phyloP scores from a whole-genome alignment of 2,329 filamentous ascomycete species.

The Lachnellula suecica region DNA sequence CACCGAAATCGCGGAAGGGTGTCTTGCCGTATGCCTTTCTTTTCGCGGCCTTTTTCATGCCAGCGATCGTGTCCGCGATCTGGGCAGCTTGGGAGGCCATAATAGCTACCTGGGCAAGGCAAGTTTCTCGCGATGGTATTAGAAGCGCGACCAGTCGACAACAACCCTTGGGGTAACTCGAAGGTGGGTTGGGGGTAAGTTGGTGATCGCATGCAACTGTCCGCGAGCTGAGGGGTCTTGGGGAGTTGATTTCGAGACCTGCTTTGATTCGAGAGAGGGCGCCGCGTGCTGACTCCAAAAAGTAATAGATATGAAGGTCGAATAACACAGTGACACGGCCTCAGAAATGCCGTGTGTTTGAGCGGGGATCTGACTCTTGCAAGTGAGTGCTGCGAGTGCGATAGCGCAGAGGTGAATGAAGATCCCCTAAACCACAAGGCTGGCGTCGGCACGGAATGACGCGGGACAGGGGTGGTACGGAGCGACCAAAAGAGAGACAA shows the following conservation, averaged over 20 bases:
- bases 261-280: neutral
- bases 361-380: too few species aligned
- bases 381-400: neutral
- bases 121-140: neutral
- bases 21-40: slow-evolving; percentile 60
- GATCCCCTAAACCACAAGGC: neutral
- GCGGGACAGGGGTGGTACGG: neutral
- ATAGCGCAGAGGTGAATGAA: neutral
- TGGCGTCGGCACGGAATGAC: neutral
- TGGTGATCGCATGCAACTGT: slow-evolving; percentile 6
- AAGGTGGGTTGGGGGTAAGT: neutral
- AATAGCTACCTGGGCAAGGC: neutral
- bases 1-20: slow-evolving; percentile 21
- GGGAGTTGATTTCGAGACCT: neutral
- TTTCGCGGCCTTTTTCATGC: slow-evolving; percentile 68
- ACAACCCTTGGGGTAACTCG: neutral
- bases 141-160: neutral
- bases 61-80: slow-evolving; percentile 65
- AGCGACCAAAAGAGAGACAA: neutral
- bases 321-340: neutral
- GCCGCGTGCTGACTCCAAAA: too few species aligned
- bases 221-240: neutral
- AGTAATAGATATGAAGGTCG: neutral
- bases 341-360: too few species aligned
- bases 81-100: slow-evolving; percentile 61